phyloP scores from a whole-genome alignment of 108 stramenopile species.

The Pseudonitzschia delicatissima region DNA sequence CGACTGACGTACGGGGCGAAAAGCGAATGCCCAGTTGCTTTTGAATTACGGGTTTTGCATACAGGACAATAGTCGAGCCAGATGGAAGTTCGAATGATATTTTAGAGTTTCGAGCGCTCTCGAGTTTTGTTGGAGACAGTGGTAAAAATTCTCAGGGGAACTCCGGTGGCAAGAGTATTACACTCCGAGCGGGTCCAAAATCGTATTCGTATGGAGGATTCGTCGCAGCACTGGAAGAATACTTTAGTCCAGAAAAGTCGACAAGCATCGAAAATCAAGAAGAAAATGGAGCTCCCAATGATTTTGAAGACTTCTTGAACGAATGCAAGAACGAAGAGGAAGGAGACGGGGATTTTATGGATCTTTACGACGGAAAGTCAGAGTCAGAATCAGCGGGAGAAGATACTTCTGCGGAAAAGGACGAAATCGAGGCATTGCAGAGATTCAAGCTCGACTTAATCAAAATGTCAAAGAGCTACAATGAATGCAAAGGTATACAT shows the following conservation, averaged over 20 bases:
- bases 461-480: conserved; percentile 9
- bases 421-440: conserved; percentile 9
- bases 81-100: conserved; percentile 87
- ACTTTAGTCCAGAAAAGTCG: conserved; percentile 7
- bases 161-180: conserved; percentile 11
- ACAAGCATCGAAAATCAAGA: background rate
- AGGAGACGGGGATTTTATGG: conserved; percentile 1
- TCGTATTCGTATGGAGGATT: conserved; percentile 71
- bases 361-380: background rate
- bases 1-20: conserved; percentile 79
- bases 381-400: background rate
- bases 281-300: conserved; percentile 3
- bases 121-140: background rate
- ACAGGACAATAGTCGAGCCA: conserved; percentile 65
- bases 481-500: background rate
- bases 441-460: conserved; percentile 15
- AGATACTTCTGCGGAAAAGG: conserved; percentile 4
- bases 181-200: conserved; percentile 66
- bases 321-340: conserved; percentile 18
- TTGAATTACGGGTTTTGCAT: conserved; percentile 79
- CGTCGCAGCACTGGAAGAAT: conserved; percentile 50
- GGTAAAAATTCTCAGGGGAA: background rate
- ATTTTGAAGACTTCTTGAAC: conserved; percentile 39
- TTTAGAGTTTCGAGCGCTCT: conserved; percentile 36
- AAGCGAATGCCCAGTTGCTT: conserved; percentile 59